These are phyloP conservation scores for Collybia nuda DNA, from an alignment of 768 basidiomycete genomes.

Conservation along the genomic window DNA sequence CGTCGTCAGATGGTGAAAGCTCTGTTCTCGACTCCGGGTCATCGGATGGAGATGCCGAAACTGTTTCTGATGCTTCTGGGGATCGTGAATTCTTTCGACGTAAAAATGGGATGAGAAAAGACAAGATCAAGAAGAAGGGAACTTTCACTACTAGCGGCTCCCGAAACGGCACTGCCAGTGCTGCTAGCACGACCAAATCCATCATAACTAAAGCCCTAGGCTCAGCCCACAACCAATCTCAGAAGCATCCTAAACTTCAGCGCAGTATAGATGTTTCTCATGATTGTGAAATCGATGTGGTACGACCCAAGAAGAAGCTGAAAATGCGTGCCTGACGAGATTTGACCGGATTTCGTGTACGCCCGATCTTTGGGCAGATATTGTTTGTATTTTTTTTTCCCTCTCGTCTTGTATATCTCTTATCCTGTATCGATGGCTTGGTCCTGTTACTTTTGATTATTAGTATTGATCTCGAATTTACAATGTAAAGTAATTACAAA, in stretches of 20 bases:
- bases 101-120: slow-evolving; percentile 40
- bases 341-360: background rate
- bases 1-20: slow-evolving; percentile 74
- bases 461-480: background rate
- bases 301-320: too few species aligned
- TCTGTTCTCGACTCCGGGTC: slow-evolving; percentile 79
- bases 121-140: slow-evolving; percentile 35
- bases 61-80: slow-evolving; percentile 83
- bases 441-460: background rate
- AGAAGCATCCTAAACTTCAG: slow-evolving; percentile 31
- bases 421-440: background rate
- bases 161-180: slow-evolving; percentile 27
- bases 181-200: slow-evolving; percentile 41
- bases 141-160: too few species aligned
- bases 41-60: slow-evolving; percentile 67
- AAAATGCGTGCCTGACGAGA: too few species aligned
- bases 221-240: slow-evolving; percentile 47
- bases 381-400: background rate
- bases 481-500: background rate
- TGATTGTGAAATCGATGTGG: background rate
- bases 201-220: slow-evolving; percentile 43
- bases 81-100: slow-evolving; percentile 60
- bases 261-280: slow-evolving; percentile 40
- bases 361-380: background rate
- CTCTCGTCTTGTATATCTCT: background rate